Conservation (phyloP, 192 early-diverging fungal genomes). For the Paraglomus occultum region DNA sequence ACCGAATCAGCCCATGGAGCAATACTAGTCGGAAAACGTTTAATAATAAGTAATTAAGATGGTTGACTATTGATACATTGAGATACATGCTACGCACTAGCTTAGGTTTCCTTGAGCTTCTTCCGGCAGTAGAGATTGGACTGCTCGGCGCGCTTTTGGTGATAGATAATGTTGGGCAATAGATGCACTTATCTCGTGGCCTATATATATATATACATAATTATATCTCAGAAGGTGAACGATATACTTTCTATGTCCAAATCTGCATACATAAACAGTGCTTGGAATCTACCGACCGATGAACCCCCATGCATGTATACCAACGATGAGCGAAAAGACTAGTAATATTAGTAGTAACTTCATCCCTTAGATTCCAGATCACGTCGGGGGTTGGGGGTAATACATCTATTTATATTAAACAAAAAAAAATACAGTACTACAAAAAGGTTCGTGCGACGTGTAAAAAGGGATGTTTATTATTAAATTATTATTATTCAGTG, state of each 20-base stretch:
- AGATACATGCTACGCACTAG: neutral
- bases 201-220: conserved; percentile 1
- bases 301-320: no score
- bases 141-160: conserved; percentile 22
- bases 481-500: neutral
- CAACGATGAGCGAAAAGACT: no score
- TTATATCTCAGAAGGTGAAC: neutral
- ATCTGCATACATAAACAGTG: no score
- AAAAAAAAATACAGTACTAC: no score
- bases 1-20: conserved; percentile 28
- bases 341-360: no score
- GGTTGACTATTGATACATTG: conserved; percentile 30
- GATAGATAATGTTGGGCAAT: conserved; percentile 45
- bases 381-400: no score
- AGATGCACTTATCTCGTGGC: conserved; percentile 39
- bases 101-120: conserved; percentile 35
- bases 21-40: conserved; percentile 3
- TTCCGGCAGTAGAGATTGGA: conserved; percentile 29
- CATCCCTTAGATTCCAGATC: no score
- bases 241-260: no score
- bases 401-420: no score
- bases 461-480: no score
- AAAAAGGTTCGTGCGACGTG: no score
- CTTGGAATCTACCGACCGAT: no score
- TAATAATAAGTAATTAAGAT: conserved; percentile 11